These are phyloP conservation scores for Taphrina wiesneri DNA, from an alignment of 1,139 yeast genomes.

Conservation along the genomic window DNA sequence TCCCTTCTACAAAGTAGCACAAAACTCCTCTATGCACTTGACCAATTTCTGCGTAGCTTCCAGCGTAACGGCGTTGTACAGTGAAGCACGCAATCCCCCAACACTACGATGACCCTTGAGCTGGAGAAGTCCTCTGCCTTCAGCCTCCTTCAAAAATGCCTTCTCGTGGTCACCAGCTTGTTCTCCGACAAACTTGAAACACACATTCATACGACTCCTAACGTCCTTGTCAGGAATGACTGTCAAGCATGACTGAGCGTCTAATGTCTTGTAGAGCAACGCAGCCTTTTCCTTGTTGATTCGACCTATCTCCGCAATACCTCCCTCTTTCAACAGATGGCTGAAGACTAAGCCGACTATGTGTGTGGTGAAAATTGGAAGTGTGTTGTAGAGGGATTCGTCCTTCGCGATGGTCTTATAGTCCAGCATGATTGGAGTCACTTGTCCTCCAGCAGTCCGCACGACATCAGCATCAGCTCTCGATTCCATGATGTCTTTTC, in stretches of 20 bases:
- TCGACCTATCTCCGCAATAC: constrained; percentile 57
- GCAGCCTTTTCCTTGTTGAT: constrained; percentile 63
- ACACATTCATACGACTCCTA: constrained; percentile 91
- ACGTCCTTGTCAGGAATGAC: constrained; percentile 63
- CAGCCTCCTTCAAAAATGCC: constrained; percentile 65
- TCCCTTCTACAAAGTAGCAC: constrained; percentile 41
- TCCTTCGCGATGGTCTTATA: constrained; percentile 82
- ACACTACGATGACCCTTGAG: constrained; percentile 95
- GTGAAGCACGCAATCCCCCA: constrained; percentile 93
- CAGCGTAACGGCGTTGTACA: constrained; percentile 79
- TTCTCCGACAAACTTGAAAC: constrained; percentile 67
- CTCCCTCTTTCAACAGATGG: constrained; percentile 63
- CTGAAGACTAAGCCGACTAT: constrained; percentile 76
- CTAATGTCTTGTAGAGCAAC: constrained; percentile 64
- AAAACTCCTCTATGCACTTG: constrained; percentile 65
- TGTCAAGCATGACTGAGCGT: constrained; percentile 56
- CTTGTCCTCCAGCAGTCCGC: constrained; percentile 61
- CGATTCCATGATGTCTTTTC: constrained; percentile 67
- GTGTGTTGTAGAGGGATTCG: constrained; percentile 91
- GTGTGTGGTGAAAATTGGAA: constrained; percentile 88
- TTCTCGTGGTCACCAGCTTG: constrained; percentile 55
- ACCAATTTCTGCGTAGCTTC: constrained; percentile 64
- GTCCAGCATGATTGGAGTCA: constrained; percentile 85
- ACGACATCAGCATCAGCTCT: constrained; percentile 67
- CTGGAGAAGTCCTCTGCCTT: constrained; percentile 62